A percentile compares a stretch with the other conserved stretches of the same genome.
Evolutionary conservation across 495 filamentous ascomycete species (phyloP).

Genomic region (Penicillium paxilli): DNA sequence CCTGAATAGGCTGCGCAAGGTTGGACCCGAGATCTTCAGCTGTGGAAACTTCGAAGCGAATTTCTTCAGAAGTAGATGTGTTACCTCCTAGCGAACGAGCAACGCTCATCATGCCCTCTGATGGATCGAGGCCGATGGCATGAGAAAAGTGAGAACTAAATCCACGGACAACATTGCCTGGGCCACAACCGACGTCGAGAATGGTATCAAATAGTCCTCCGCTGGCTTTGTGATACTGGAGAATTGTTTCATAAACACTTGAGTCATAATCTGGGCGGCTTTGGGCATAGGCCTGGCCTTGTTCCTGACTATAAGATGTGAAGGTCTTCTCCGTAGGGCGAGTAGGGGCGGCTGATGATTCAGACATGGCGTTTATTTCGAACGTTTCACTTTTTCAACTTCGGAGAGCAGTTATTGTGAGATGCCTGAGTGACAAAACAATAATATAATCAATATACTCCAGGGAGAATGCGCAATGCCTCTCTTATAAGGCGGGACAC

Average conservation of each 20-base stretch:
- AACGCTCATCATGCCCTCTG: slow-evolving; percentile 53
- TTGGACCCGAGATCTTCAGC: slow-evolving; percentile 44
- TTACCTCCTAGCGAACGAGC: slow-evolving; percentile 38
- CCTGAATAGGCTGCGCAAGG: slow-evolving; percentile 14
- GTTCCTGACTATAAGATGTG: slow-evolving; percentile 37
- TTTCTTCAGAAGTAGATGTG: slow-evolving; percentile 22
- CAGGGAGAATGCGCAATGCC: no score
- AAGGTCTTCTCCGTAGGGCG: slow-evolving; percentile 38
- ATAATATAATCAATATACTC: no score
- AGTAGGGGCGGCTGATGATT: neutral
- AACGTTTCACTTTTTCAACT: neutral
- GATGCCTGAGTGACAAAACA: no score
- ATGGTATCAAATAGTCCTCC: slow-evolving; percentile 46
- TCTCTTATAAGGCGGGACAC: neutral
- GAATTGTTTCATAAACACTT: slow-evolving; percentile 45
- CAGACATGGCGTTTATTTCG: slow-evolving; percentile 5
- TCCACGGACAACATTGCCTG: slow-evolving; percentile 43
- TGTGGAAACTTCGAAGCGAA: slow-evolving; percentile 43
- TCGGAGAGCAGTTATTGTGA: neutral
- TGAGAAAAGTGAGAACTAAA: slow-evolving; percentile 43
- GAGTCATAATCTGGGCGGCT: slow-evolving; percentile 42
- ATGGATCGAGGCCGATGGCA: slow-evolving; percentile 54
- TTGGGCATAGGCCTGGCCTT: slow-evolving; percentile 47
- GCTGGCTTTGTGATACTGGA: slow-evolving; percentile 47
- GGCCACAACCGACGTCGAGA: slow-evolving; percentile 59